Base-by-base conservation (phyloP, 768 basidiomycete genomes). In the Roridomyces roridus region DNA sequence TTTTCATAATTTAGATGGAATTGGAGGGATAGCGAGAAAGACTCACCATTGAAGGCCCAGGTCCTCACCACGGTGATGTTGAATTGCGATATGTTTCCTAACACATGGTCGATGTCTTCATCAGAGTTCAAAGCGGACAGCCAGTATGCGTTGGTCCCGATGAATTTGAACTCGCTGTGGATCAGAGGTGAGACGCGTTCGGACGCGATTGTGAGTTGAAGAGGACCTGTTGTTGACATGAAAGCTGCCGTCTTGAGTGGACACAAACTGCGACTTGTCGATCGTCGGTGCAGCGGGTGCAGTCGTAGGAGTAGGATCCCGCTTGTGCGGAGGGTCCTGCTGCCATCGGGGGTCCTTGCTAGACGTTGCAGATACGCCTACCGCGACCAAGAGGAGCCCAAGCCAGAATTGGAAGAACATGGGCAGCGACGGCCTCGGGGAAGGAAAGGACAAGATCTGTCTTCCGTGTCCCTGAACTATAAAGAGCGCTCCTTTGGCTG, bases 101-200 rank as follows among this genome's bases (percentile, higher is more conserved):
- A 68, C 4, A 86, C 85, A 44, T 74, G 64, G 66, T 80, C 75
- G 41, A 91, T 84, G 63, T 91, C 88, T 40, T 74, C 67, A 24
- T 77, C 79, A 11, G 67, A 67, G 55, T 87, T 86, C 29, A 90
- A 66, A 37, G 74, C 70, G 26, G 80, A 70, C 29, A 91, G 65
- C 89, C 88, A 91, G 70, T 89, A 89, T 2, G 81, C 85, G 55
- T 86, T 86, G 1, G 88, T 87, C 15, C 86, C 83, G 11, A 79
- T 66, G 53, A 77, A 83, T 36, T 63, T 60, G 52, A 83, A 74
- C 14, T 71, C 46, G 45, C 80, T 80, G 61, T 20, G 47, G 8
- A 46, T 36, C 42, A 40, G 14, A 50, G 42, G 74, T 54, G 72
- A 62, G 45, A 72, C 70, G 2, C 65, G 73, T 69, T 48, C 51